A percentile compares a stretch with the other conserved stretches of the same genome.
Evolutionary conservation across 2,329 filamentous ascomycete genomes (phyloP).

Genomic region (Arthroderma uncinatum): DNA sequence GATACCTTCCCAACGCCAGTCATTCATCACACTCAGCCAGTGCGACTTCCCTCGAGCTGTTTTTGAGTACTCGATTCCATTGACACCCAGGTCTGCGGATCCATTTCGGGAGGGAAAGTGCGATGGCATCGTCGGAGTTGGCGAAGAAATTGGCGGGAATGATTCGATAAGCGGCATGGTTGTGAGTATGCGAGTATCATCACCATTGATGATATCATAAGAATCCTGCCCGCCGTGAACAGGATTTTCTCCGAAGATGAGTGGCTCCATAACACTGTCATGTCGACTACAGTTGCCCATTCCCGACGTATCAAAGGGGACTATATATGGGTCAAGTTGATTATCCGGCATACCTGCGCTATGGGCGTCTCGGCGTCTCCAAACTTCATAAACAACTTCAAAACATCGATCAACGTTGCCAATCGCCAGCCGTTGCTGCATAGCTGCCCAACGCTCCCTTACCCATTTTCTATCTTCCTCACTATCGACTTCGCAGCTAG

Average conservation of each 20-base stretch:
- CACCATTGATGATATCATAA: background rate
- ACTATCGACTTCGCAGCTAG: constrained; percentile 52
- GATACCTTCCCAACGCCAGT: constrained; percentile 58
- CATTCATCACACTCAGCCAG: constrained; percentile 61
- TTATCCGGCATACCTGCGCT: constrained; percentile 30
- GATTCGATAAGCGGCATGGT: background rate
- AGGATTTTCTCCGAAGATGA: background rate
- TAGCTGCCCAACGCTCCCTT: constrained; percentile 49
- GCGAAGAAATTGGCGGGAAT: background rate
- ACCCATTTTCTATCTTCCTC: constrained; percentile 55
- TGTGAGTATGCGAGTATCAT: background rate
- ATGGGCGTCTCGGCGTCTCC: constrained; percentile 50
- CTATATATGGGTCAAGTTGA: constrained; percentile 19
- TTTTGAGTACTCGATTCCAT: constrained; percentile 46
- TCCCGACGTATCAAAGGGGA: constrained; percentile 16
- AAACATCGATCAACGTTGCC: constrained; percentile 56
- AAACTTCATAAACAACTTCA: constrained; percentile 56
- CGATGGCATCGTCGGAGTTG: background rate
- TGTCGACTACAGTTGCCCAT: background rate
- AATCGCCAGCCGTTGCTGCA: constrained; percentile 52
- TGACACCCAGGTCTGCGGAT: constrained; percentile 25
- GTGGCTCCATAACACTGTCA: background rate
- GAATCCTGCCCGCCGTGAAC: background rate
- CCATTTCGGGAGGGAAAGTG: background rate
- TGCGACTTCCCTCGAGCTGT: constrained; percentile 56